Percentiles rank a stretch among this genome's conserved stretches.
phyloP scores from a whole-genome alignment of 306 rosid genomes.

The Rubus idaeus region DNA sequence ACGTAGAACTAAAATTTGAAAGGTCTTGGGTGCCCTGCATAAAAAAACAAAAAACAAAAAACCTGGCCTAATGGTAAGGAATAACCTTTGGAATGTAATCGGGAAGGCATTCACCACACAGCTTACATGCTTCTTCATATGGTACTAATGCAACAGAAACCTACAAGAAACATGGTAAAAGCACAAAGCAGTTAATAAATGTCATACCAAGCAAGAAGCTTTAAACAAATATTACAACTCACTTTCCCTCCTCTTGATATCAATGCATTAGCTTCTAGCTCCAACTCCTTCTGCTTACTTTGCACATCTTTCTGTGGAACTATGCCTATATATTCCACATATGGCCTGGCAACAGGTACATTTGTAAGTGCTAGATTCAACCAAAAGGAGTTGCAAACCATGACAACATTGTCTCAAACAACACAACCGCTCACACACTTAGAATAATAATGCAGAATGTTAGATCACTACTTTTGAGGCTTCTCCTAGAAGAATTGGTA shows the following conservation, averaged over 20 bases:
- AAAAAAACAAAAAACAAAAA: neutral
- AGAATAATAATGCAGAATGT: neutral
- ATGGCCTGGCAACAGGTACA: conserved; percentile 54
- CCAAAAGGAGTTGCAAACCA: neutral
- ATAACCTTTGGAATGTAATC: conserved; percentile 73
- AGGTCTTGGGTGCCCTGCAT: neutral
- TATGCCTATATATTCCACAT: conserved; percentile 73
- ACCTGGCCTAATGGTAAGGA: neutral
- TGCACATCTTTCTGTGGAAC: conserved; percentile 53
- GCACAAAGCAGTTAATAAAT: conserved; percentile 12
- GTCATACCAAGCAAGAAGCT: conserved; percentile 19
- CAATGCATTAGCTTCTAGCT: conserved; percentile 57
- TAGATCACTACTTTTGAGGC: neutral
- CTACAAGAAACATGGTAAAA: conserved; percentile 30
- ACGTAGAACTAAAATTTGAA: neutral
- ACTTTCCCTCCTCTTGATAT: conserved; percentile 62
- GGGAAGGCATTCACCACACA: conserved; percentile 70
- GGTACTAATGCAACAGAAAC: conserved; percentile 46
- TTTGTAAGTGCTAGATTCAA: conserved; percentile 13
- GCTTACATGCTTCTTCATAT: conserved; percentile 64
- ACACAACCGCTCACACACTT: neutral
- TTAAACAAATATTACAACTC: conserved; percentile 35
- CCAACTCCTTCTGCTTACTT: conserved; percentile 58
- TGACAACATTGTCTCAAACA: neutral
- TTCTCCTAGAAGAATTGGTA: neutral